These are phyloP conservation scores for Begonia peltatifolia DNA, from an alignment of 306 rosid species.

Conservation along the genomic window DNA sequence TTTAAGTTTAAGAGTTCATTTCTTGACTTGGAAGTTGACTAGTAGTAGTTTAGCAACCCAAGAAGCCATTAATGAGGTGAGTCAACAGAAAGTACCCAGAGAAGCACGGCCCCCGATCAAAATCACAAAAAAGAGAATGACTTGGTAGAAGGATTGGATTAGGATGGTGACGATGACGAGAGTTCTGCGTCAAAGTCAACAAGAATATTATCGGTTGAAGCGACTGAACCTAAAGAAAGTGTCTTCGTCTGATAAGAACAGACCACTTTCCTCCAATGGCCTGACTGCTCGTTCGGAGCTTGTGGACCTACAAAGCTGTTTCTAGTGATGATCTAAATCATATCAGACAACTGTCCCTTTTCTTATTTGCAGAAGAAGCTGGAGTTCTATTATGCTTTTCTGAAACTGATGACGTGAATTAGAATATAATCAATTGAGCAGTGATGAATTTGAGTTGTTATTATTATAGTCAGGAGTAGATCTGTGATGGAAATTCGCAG, in stretches of 20 bases:
- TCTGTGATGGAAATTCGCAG: too few species aligned
- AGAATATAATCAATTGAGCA: too few species aligned
- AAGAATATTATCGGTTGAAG: slow-evolving; percentile 26
- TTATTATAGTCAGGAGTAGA: too few species aligned
- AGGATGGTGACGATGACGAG: slow-evolving; percentile 17
- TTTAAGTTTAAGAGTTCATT: too few species aligned
- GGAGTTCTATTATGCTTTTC: too few species aligned
- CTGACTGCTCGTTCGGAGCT: slow-evolving; percentile 53
- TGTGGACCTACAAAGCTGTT: slow-evolving; percentile 21
- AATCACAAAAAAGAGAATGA: slow-evolving; percentile 14
- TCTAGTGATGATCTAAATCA: too few species aligned
- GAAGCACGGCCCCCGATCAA: slow-evolving; percentile 4
- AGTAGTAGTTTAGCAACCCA: slow-evolving; percentile 19
- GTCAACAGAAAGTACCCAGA: slow-evolving; percentile 9
- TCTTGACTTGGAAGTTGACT: too few species aligned
- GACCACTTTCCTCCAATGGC: slow-evolving; percentile 8
- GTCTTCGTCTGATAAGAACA: slow-evolving; percentile 20
- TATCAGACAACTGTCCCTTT: too few species aligned
- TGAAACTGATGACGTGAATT: too few species aligned
- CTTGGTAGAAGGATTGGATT: slow-evolving; percentile 8
- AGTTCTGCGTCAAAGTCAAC: slow-evolving; percentile 31
- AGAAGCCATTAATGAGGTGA: slow-evolving; percentile 35
- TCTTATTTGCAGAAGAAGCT: too few species aligned
- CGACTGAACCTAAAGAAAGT: slow-evolving; percentile 22
- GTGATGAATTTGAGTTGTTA: too few species aligned